Conservation (phyloP, 2,329 filamentous ascomycete genomes). For the Aspergillus sojae region DNA sequence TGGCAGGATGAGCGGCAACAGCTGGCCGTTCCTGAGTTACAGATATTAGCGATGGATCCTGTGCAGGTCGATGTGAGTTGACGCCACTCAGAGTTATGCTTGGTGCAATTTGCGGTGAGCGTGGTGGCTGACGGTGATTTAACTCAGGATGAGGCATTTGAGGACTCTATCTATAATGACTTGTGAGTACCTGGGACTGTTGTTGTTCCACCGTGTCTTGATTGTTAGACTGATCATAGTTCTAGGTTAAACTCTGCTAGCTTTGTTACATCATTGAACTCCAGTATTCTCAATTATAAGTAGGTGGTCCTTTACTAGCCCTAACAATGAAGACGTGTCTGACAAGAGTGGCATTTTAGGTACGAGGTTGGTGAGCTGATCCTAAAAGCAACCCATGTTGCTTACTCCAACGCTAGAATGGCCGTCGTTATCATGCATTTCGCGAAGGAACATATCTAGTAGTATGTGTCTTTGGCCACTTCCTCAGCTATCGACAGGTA, state of each 20-base stretch:
- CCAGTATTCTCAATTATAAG: constrained; percentile 2
- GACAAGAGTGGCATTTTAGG: background rate
- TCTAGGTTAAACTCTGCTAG: background rate
- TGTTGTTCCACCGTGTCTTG: background rate
- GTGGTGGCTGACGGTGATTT: background rate
- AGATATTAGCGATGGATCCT: background rate
- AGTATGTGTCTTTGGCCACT: background rate
- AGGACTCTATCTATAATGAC: background rate
- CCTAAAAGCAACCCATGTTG: background rate
- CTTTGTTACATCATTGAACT: background rate
- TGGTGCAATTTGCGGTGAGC: background rate
- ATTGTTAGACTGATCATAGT: background rate
- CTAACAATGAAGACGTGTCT: background rate
- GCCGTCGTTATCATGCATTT: constrained; percentile 1
- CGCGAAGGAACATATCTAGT: background rate
- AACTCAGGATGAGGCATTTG: background rate
- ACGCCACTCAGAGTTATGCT: background rate
- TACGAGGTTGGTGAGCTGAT: background rate
- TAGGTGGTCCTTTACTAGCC: background rate
- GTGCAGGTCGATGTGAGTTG: constrained; percentile 1
- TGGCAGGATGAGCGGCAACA: background rate
- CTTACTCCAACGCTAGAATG: background rate
- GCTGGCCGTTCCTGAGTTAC: background rate
- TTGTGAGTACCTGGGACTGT: background rate
- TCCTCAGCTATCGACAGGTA: background rate